Conservation (phyloP, 148 eudicot genomes). For the Limonium bicolor region DNA sequence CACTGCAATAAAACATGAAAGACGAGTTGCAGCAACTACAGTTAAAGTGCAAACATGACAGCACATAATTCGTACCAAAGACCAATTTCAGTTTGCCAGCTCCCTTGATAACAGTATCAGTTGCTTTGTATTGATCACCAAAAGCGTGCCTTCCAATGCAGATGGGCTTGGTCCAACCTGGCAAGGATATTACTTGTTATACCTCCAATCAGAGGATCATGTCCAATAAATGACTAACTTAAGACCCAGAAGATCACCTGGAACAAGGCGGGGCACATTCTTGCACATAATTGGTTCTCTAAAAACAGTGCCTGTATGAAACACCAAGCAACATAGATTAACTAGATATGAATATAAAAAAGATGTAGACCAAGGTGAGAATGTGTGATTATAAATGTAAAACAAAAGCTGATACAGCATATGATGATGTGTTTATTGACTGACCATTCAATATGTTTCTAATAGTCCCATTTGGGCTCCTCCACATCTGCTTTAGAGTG, state of each 20-base stretch:
- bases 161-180: constrained; percentile 87
- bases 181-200: neutral
- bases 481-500: constrained; percentile 71
- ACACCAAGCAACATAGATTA: neutral
- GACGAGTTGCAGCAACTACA: too few relatives aligned
- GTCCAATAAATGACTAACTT: neutral
- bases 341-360: neutral
- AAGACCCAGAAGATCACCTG: constrained; percentile 19
- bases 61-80: too few relatives aligned
- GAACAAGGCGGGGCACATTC: constrained; percentile 70
- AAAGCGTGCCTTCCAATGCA: constrained; percentile 98
- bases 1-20: too few relatives aligned
- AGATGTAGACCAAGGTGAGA: neutral
- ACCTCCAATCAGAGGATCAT: neutral
- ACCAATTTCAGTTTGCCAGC: constrained; percentile 82
- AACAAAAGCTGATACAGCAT: neutral
- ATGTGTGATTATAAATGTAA: too few relatives aligned
- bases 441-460: constrained; percentile 81
- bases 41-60: too few relatives aligned
- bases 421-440: constrained; percentile 7
- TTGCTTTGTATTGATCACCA: constrained; percentile 89
- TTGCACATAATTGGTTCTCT: constrained; percentile 87
- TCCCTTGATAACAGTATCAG: constrained; percentile 83
- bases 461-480: constrained; percentile 91
- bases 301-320: constrained; percentile 62